These are phyloP conservation scores for Paecilomyces fulvus DNA, from an alignment of 2,329 filamentous ascomycete genomes.

Conservation along the genomic window DNA sequence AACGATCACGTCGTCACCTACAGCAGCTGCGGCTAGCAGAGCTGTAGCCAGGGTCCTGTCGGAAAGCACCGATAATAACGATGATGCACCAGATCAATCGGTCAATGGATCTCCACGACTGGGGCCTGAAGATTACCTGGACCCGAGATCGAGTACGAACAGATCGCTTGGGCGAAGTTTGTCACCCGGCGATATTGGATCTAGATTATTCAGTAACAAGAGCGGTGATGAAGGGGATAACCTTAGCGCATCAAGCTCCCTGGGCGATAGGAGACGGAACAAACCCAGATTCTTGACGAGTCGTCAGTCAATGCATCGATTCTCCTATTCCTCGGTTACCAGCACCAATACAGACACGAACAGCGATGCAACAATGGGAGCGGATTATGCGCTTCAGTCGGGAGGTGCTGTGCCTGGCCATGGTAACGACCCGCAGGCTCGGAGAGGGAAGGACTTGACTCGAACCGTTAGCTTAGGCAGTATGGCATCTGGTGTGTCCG, in stretches of 20 bases:
- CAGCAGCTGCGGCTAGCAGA: slow-evolving; percentile 35
- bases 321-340: slow-evolving; percentile 49
- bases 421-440: slow-evolving; percentile 7
- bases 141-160: slow-evolving; percentile 16
- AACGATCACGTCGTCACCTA: slow-evolving; percentile 37
- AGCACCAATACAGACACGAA: slow-evolving; percentile 50
- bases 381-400: slow-evolving; percentile 74
- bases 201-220: slow-evolving; percentile 19
- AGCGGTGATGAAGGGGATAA: slow-evolving; percentile 15
- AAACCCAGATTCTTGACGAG: slow-evolving; percentile 49
- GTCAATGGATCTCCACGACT: slow-evolving; percentile 13
- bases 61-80: slow-evolving; percentile 9
- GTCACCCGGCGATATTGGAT: slow-evolving; percentile 15
- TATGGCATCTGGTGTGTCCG: slow-evolving; percentile 66
- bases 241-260: slow-evolving; percentile 9
- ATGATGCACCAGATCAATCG: slow-evolving; percentile 6
- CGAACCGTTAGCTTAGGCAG: slow-evolving; percentile 82
- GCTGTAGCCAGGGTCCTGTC: slow-evolving; percentile 33
- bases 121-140: slow-evolving; percentile 16
- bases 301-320: slow-evolving; percentile 49
- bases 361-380: slow-evolving; percentile 66
- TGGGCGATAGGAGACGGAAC: slow-evolving; percentile 25
- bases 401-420: slow-evolving; percentile 60
- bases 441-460: slow-evolving; percentile 45
- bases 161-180: slow-evolving; percentile 16